Evolutionary conservation across 2,329 filamentous ascomycete species (phyloP).

Genomic region (Plenodomus lindquistii): DNA sequence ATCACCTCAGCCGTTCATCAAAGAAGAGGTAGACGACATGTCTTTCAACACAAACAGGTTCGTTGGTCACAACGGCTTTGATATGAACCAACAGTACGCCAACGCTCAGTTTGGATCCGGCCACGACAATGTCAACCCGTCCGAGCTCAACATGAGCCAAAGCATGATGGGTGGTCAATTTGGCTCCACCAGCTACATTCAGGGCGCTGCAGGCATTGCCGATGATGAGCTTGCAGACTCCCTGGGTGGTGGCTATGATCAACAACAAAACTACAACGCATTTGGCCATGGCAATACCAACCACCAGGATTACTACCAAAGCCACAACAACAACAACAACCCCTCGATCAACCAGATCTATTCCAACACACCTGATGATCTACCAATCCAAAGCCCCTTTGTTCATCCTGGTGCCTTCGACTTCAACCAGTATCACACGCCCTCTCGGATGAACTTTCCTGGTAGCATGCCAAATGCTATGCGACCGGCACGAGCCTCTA

Average conservation of each 20-base stretch:
- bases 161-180: slow-evolving; percentile 62
- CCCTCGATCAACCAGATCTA: slow-evolving; percentile 68
- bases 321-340: slow-evolving; percentile 57
- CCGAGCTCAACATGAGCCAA: slow-evolving; percentile 74
- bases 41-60: slow-evolving; percentile 57
- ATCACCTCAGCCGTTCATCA: slow-evolving; percentile 65
- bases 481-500: slow-evolving; percentile 45
- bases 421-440: slow-evolving; percentile 74
- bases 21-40: slow-evolving; percentile 68
- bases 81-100: slow-evolving; percentile 55
- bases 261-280: slow-evolving; percentile 48
- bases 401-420: slow-evolving; percentile 70
- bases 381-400: slow-evolving; percentile 90
- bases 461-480: slow-evolving; percentile 38
- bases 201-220: slow-evolving; percentile 76
- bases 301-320: slow-evolving; percentile 59
- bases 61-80: slow-evolving; percentile 55
- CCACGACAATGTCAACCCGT: slow-evolving; percentile 65
- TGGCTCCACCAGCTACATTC: slow-evolving; percentile 70
- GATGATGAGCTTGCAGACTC: slow-evolving; percentile 85
- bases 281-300: slow-evolving; percentile 61
- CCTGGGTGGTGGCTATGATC: slow-evolving; percentile 61
- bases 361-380: slow-evolving; percentile 88
- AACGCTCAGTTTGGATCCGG: slow-evolving; percentile 54
- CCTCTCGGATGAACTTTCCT: slow-evolving; percentile 56